Evolutionary conservation across 306 rosid species (phyloP).

Genomic region (Purshia tridentata): DNA sequence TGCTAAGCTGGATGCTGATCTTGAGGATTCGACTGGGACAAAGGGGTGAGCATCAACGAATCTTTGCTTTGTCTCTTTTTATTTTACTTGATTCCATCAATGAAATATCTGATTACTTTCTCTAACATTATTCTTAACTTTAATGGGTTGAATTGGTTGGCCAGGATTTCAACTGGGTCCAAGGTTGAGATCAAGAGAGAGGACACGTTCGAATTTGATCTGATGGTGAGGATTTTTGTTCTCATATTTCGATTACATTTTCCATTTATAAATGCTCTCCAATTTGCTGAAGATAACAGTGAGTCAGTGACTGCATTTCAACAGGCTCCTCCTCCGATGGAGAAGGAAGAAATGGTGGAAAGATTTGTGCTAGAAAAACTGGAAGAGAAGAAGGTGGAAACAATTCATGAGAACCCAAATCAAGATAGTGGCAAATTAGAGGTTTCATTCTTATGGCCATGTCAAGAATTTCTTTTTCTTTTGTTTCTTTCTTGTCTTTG

Average conservation of each 20-base stretch:
- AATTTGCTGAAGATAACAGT: slow-evolving; percentile 27
- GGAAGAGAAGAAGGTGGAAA: slow-evolving; percentile 32
- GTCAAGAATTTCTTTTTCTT: not conserved
- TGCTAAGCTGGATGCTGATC: too few species aligned
- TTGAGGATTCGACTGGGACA: slow-evolving; percentile 28
- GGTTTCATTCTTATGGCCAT: slow-evolving; percentile 30
- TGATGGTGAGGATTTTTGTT: slow-evolving; percentile 58
- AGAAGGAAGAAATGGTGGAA: slow-evolving; percentile 33
- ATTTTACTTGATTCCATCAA: not conserved
- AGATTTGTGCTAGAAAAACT: slow-evolving; percentile 29
- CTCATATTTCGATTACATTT: slow-evolving; percentile 23
- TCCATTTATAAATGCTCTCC: slow-evolving; percentile 22
- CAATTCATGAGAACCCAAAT: slow-evolving; percentile 36
- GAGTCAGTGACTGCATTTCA: not conserved
- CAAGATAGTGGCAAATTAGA: slow-evolving; percentile 29
- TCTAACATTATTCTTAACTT: not conserved
- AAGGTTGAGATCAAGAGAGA: slow-evolving; percentile 35
- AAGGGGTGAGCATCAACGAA: slow-evolving; percentile 47
- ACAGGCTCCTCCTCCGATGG: slow-evolving; percentile 72
- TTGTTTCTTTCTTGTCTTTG: not conserved
- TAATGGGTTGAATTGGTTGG: slow-evolving; percentile 26
- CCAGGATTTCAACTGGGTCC: slow-evolving; percentile 33
- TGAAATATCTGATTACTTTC: slow-evolving; percentile 5
- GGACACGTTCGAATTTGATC: slow-evolving; percentile 57
- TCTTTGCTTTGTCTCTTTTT: slow-evolving; percentile 4